Evolutionary conservation across 768 basidiomycete genomes (phyloP), one percentile per base, ranked within the genome.

Genomic region (Pleurotus tuoliensis): DNA sequence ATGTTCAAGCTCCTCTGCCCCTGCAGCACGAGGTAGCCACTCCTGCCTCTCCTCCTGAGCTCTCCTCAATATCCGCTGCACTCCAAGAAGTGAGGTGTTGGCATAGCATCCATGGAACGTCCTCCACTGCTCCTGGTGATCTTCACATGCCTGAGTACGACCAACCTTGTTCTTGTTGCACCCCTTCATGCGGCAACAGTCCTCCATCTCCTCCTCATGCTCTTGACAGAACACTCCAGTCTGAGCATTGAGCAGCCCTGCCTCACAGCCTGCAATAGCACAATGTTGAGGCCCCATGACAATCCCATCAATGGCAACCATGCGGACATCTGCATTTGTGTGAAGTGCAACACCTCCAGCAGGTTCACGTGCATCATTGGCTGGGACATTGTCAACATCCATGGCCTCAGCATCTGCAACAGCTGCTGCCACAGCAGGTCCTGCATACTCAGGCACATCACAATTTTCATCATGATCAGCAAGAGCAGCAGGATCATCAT

Each of bases 301-400:
- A 60, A 60, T 57, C 4, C 57, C 59, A 60, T 60, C 59, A 20
- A 60, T 43, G 41, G 58, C 59, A 47, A 57, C 34, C 59, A 60
- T 54, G 20, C 37, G 5, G 22, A 56, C 58, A 20, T 20, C 20
- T 20, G 20, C 20, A 20, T 20, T 20, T 20, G 20, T 20, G 20
- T 20, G 20, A 20, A 20, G 20, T 20, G 20, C 20, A 20, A 20
- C 20, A 20, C 20, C 20, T 20, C 20, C 20, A 20, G 20, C 20
- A 20, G 2, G 20, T 20, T 20, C 20, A 20, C 1, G 20, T 20
- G 20, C 20, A 20, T 20, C 20, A 20, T 20, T 2, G 2, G 20
- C 20, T 20, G 2, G 20, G 20, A 20, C 20, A 20, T 20, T 20
- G 2, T 20, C 20, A 20, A 20, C 20, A 20, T 20, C 20, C 20